A percentile compares a stretch with the other conserved stretches of the same genome.
phyloP scores from a whole-genome alignment of 2,329 filamentous ascomycete species.

The Chaetomiaceae sp. region DNA sequence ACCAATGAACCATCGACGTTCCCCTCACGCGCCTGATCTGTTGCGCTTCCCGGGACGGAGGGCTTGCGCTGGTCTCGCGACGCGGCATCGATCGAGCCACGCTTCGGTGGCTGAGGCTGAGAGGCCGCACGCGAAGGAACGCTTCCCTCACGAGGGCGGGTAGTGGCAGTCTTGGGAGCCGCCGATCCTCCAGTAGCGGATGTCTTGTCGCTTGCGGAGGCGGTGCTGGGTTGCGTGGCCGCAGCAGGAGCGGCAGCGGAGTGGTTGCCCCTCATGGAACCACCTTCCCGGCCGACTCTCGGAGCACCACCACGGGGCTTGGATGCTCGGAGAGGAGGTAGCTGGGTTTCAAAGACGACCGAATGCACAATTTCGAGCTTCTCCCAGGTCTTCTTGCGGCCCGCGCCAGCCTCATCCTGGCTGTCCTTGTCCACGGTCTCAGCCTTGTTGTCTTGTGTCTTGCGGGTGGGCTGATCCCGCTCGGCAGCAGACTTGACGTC shows the following conservation, averaged over 20 bases:
- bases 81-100: conserved; percentile 39
- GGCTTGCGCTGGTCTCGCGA: conserved; percentile 46
- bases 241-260: conserved; percentile 14
- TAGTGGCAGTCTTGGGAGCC: conserved; percentile 29
- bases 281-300: conserved; percentile 38
- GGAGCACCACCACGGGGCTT: conserved; percentile 46
- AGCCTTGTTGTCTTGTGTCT: conserved; percentile 59
- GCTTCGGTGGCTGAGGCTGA: conserved; percentile 40
- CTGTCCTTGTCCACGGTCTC: conserved; percentile 60
- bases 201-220: conserved; percentile 35
- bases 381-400: conserved; percentile 71
- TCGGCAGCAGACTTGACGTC: conserved; percentile 76
- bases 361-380: conserved; percentile 67
- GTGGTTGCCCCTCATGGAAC: conserved; percentile 29
- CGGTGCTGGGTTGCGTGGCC: conserved; percentile 11
- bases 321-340: conserved; percentile 50
- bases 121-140: conserved; percentile 34
- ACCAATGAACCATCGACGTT: conserved; percentile 34
- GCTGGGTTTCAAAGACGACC: conserved; percentile 79
- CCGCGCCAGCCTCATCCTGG: conserved; percentile 48
- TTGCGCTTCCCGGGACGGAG: conserved; percentile 27
- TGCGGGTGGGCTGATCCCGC: conserved; percentile 66
- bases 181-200: conserved; percentile 26
- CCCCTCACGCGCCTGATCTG: conserved; percentile 41
- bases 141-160: conserved; percentile 35